These are phyloP conservation scores for Rhododendron simsii DNA, from an alignment of 148 eudicot genomes.

Conservation along the genomic window DNA sequence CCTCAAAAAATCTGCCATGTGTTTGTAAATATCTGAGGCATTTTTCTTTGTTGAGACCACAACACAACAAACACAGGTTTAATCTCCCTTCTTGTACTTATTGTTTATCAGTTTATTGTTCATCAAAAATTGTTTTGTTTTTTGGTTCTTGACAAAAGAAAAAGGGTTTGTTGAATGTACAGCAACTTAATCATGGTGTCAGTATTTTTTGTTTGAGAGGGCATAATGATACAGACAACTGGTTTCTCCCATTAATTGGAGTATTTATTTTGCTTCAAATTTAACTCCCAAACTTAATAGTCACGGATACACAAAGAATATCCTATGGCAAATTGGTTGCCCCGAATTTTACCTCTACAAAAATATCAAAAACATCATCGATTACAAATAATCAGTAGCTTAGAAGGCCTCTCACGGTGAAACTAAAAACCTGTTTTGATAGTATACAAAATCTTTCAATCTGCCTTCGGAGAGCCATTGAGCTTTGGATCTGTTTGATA, in stretches of 20 bases:
- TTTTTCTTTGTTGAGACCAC: neutral
- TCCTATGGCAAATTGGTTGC: neutral
- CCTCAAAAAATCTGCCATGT: neutral
- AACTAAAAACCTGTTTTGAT: neutral
- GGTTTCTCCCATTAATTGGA: neutral
- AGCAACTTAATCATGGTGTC: neutral
- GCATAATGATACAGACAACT: neutral
- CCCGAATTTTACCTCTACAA: neutral
- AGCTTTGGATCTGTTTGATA: constrained; percentile 38
- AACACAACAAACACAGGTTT: neutral
- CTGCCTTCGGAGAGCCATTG: constrained; percentile 14
- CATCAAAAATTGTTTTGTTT: neutral
- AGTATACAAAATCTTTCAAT: neutral
- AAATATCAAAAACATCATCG: neutral
- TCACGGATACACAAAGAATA: neutral
- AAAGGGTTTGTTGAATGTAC: neutral
- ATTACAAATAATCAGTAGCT: constrained; percentile 13
- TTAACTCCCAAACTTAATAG: neutral
- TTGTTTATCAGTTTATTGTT: neutral
- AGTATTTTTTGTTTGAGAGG: neutral
- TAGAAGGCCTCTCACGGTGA: neutral
- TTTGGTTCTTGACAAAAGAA: neutral
- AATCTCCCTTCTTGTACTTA: neutral
- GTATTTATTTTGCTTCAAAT: neutral
- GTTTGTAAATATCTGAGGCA: neutral